Percentiles rank a stretch among this genome's conserved stretches.
Conservation (phyloP, 2,329 filamentous ascomycete species). For the Fusarium armeniacum region DNA sequence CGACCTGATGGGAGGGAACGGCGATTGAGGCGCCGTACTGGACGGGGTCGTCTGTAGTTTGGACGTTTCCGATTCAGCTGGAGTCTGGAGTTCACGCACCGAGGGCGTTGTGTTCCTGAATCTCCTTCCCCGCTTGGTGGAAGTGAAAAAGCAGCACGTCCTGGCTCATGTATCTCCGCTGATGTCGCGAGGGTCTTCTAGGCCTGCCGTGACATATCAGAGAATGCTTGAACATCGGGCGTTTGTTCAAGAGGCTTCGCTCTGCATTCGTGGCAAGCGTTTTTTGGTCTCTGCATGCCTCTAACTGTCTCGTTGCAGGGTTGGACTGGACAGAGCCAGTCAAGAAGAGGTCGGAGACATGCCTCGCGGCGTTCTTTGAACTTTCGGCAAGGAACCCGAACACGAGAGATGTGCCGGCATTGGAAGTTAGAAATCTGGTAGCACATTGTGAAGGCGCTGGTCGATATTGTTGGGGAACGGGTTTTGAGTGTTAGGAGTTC, state of each 20-base stretch:
- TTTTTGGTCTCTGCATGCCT: not conserved
- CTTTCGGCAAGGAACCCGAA: conserved; percentile 19
- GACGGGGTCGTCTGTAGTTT: conserved; percentile 9
- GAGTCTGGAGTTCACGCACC: not conserved
- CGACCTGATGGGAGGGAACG: not conserved
- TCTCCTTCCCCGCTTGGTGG: not conserved
- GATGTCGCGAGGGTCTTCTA: not conserved
- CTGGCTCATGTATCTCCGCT: not conserved
- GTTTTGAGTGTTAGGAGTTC: not conserved
- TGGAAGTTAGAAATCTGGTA: conserved; percentile 38
- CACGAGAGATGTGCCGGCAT: conserved; percentile 43
- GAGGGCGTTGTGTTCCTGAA: not conserved
- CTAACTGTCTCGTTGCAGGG: conserved; percentile 5
- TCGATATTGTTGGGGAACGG: not conserved
- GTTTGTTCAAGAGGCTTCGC: not conserved
- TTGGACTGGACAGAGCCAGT: conserved; percentile 7
- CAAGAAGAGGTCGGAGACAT: conserved; percentile 13
- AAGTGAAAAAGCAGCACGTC: not conserved
- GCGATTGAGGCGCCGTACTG: not conserved
- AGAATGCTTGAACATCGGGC: not conserved
- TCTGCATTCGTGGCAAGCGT: conserved; percentile 23
- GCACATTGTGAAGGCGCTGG: conserved; percentile 36
- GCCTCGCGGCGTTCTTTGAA: conserved; percentile 2
- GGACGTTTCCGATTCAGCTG: not conserved
- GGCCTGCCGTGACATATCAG: not conserved